Evolutionary conservation across 2,329 filamentous ascomycete species (phyloP).

Genomic region (Leptographium wingfieldii): DNA sequence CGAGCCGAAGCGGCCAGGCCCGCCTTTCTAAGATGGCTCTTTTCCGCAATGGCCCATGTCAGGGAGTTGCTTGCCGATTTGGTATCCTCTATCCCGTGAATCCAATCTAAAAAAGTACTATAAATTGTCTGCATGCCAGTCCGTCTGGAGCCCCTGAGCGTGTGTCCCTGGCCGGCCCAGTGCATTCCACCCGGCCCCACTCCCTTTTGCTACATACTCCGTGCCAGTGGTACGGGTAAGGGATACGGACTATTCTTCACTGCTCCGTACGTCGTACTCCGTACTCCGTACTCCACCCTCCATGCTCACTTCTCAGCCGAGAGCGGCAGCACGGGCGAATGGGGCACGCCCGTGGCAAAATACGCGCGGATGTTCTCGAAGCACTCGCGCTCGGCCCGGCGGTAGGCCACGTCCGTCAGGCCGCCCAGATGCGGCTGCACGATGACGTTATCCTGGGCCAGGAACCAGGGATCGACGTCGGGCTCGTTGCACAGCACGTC

Average conservation of each 20-base stretch:
- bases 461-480: conserved; percentile 47
- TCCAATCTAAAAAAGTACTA: no score
- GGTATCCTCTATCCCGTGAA: no score
- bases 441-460: background rate
- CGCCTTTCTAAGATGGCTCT: no score
- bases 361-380: conserved; percentile 13
- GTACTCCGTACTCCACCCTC: background rate
- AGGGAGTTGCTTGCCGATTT: no score
- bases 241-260: no score
- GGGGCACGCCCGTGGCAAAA: conserved; percentile 4
- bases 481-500: conserved; percentile 22
- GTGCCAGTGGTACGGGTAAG: no score
- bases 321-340: conserved; percentile 5
- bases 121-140: no score
- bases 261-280: background rate
- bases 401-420: conserved; percentile 12
- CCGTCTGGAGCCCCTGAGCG: no score
- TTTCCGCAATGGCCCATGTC: no score
- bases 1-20: no score
- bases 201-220: background rate
- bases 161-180: no score
- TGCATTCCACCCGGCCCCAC: no score
- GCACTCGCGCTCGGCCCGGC: conserved; percentile 17
- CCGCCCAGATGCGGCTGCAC: conserved; percentile 13
- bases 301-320: background rate